Evolutionary conservation across 495 filamentous ascomycete genomes (phyloP).

Genomic region (Immersiella caudata): DNA sequence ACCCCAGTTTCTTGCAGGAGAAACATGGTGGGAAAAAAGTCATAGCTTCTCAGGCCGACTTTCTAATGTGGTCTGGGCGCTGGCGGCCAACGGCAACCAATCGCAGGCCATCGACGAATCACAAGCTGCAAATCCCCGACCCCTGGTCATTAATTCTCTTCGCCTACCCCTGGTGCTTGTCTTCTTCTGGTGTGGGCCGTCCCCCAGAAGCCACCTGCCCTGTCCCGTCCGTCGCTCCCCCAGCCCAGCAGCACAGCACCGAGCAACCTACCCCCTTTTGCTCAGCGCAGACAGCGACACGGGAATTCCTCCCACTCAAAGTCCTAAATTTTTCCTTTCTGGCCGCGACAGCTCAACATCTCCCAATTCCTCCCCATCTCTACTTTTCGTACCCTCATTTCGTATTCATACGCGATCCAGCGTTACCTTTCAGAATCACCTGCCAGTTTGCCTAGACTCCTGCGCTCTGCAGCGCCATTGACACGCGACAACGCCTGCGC

Average conservation of each 20-base stretch:
- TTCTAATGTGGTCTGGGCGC: conserved; percentile 23
- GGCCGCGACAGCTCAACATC: conserved; percentile 35
- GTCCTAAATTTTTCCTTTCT: conserved; percentile 41
- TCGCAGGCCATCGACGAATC: conserved; percentile 25
- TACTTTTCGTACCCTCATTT: conserved; percentile 40
- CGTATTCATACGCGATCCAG: conserved; percentile 41
- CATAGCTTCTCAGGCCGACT: conserved; percentile 22
- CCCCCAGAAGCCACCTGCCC: conserved; percentile 23
- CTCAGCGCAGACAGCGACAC: conserved; percentile 28
- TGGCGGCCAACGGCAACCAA: conserved; percentile 26
- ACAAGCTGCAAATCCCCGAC: conserved; percentile 21
- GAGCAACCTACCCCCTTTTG: conserved; percentile 39
- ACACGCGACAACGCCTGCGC: conserved; percentile 32
- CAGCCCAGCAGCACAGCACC: conserved; percentile 14
- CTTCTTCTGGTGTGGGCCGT: conserved; percentile 19
- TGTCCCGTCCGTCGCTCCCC: conserved; percentile 22
- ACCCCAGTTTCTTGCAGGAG: conserved; percentile 6
- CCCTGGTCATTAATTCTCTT: conserved; percentile 34
- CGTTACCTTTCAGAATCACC: conserved; percentile 33
- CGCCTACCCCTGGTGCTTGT: conserved; percentile 21
- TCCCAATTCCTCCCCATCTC: conserved; percentile 28
- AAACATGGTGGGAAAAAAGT: conserved; percentile 8
- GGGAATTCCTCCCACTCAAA: conserved; percentile 33
- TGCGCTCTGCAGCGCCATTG: conserved; percentile 29
- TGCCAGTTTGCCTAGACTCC: conserved; percentile 24